A percentile compares a stretch with the other conserved stretches of the same genome.
Conservation (phyloP, 2,329 filamentous ascomycete species). For the Verticillium nonalfalfae region DNA sequence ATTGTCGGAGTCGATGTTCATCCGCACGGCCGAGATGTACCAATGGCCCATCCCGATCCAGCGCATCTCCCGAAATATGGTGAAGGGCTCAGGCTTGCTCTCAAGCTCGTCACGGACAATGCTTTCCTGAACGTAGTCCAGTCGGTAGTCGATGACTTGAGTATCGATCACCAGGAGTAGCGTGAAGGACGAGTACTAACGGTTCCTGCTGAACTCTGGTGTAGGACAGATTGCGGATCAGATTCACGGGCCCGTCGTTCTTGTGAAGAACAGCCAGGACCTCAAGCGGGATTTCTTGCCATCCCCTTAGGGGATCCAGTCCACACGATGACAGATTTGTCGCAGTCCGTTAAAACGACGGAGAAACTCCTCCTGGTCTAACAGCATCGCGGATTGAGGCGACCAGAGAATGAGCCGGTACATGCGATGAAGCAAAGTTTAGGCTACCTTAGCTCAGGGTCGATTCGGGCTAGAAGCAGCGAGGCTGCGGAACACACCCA, state of each 20-base stretch:
- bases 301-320: too few relatives aligned
- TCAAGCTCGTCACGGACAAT: neutral
- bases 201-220: neutral
- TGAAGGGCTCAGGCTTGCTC: neutral
- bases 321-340: too few relatives aligned
- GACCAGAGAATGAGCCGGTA: too few relatives aligned
- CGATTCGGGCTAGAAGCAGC: too few relatives aligned
- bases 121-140: constrained; percentile 1
- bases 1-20: neutral
- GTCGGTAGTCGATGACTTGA: constrained; percentile 4
- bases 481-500: too few relatives aligned
- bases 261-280: too few relatives aligned
- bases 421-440: too few relatives aligned
- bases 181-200: neutral
- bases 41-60: constrained; percentile 4
- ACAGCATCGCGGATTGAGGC: too few relatives aligned
- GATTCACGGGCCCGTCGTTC: constrained; percentile 11
- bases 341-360: too few relatives aligned
- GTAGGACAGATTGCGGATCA: constrained; percentile 12
- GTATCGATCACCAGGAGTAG: constrained; percentile 3
- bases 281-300: too few relatives aligned
- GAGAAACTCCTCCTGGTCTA: too few relatives aligned
- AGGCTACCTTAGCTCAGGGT: too few relatives aligned
- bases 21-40: neutral
- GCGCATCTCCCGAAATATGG: constrained; percentile 4